Conservation (phyloP, 2,329 filamentous ascomycete genomes). For the Sporothrix brasiliensis region DNA sequence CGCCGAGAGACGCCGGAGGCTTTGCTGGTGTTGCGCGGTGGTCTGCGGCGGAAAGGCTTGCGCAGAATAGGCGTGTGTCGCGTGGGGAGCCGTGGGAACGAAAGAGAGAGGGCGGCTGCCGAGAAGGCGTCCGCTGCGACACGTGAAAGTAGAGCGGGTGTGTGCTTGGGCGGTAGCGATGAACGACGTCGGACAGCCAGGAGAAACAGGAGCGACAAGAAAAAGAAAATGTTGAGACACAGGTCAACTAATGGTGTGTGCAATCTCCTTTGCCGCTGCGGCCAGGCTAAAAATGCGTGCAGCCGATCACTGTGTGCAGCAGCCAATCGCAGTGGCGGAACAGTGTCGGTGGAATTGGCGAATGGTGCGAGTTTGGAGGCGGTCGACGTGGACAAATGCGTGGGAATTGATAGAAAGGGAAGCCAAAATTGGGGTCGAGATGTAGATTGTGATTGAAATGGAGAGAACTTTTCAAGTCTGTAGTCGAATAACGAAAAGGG, state of each 20-base stretch:
- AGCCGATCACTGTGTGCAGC: conserved; percentile 24
- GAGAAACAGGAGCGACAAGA: conserved; percentile 14
- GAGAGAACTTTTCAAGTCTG: background rate
- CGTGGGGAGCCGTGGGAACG: conserved; percentile 55
- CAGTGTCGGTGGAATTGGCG: conserved; percentile 17
- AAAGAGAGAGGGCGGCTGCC: conserved; percentile 49
- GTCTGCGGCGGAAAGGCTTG: conserved; percentile 34
- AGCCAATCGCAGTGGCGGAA: conserved; percentile 32
- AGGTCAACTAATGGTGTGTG: conserved; percentile 16
- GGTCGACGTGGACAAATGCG: background rate
- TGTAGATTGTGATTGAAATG: background rate
- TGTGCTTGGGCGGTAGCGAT: background rate
- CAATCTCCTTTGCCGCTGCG: conserved; percentile 33
- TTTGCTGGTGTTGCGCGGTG: conserved; percentile 10
- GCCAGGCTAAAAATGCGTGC: conserved; percentile 26
- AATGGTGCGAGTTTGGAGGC: background rate
- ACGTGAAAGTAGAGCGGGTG: conserved; percentile 11
- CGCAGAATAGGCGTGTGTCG: conserved; percentile 39
- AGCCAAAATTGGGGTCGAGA: background rate
- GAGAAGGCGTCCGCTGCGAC: conserved; percentile 48
- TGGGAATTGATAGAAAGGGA: background rate
- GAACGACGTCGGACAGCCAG: background rate
- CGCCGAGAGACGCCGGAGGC: background rate
- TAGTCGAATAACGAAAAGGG: background rate
- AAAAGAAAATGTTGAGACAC: conserved; percentile 10